Base-by-base conservation (phyloP, 495 filamentous ascomycete genomes). In the Trichoderma orchidacearum region DNA sequence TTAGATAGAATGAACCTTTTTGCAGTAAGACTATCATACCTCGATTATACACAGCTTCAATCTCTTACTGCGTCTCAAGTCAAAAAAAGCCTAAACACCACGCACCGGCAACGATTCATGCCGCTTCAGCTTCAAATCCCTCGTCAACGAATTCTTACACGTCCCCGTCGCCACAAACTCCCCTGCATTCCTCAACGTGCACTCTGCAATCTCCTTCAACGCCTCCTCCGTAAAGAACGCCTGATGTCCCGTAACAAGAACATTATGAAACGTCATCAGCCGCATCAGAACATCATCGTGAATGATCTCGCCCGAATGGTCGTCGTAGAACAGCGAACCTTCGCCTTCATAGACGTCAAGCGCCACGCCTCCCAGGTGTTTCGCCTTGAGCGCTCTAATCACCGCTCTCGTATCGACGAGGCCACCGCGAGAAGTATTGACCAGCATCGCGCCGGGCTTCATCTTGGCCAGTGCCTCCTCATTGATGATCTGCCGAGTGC, bases 171-270 rank as follows among this genome's bases (percentile, higher is more conserved):
- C 51, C 18, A 61, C 48, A 8, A 75, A 69, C 30, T 73, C 69
- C 15, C 64, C 62, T 13, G 85, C 57, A 59, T 86, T 87, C 21
- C 62, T 51, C 53, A 85, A 54, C 8, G 83, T 85, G 12, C 74
- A 76, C n/a, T 75, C 75, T 4, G 84, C 74, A 62, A 87, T 87
- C 67, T 84, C 80, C 2, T 67, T 71, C 45, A 87, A 62, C 3
- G 84, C 84, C 67, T 87, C 84, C 23, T 77, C 65, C 1, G 84
- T 86, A 53, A 87, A 84, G 65, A 87, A 87, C 1, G 79, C 84
- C 69, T 87, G 84, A 59, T 87, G 84, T 0, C 84, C 82, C 58
- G 78, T 82, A 55, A 87, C 66, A 48, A 87, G 61, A 5, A 86
- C 84, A 57, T 87, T 87, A 48, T 78, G 84, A 60, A 87, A 87